Conservation (phyloP, 495 filamentous ascomycete genomes). For the Daldinia loculata region DNA sequence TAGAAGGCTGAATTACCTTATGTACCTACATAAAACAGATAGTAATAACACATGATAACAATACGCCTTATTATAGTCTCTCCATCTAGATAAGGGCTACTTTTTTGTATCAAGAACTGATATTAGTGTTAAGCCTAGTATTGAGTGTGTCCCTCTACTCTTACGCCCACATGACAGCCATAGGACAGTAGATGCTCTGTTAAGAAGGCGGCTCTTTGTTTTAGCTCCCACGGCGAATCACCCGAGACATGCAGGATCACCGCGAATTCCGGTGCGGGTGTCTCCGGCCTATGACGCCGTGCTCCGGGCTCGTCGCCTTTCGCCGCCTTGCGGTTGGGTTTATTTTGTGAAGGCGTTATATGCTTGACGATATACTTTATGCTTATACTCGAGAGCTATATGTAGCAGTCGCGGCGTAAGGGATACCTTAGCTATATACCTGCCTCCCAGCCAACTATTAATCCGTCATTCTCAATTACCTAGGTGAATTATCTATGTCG, state of each 20-base stretch:
- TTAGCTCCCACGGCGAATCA: neutral
- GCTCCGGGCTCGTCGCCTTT: conserved; percentile 21
- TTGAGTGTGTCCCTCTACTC: neutral
- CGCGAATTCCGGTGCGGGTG: neutral
- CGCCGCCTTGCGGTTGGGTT: conserved; percentile 21
- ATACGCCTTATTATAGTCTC: neutral
- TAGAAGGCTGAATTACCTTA: neutral
- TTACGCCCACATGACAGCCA: neutral
- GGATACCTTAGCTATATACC: neutral
- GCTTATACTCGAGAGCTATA: too few species aligned
- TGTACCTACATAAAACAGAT: neutral
- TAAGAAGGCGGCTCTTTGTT: neutral
- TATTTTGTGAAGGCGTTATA: neutral
- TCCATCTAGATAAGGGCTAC: neutral
- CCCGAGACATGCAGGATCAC: neutral
- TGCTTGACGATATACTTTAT: too few species aligned
- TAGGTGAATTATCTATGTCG: neutral
- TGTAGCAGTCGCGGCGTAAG: too few species aligned
- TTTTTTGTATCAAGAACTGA: neutral
- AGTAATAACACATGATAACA: neutral
- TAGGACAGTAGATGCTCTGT: neutral
- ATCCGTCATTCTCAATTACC: neutral
- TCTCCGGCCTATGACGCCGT: neutral
- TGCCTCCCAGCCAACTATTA: neutral
- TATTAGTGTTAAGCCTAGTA: neutral